Base-by-base conservation (phyloP, 768 basidiomycete genomes). In the Solioccasus polychromus region DNA sequence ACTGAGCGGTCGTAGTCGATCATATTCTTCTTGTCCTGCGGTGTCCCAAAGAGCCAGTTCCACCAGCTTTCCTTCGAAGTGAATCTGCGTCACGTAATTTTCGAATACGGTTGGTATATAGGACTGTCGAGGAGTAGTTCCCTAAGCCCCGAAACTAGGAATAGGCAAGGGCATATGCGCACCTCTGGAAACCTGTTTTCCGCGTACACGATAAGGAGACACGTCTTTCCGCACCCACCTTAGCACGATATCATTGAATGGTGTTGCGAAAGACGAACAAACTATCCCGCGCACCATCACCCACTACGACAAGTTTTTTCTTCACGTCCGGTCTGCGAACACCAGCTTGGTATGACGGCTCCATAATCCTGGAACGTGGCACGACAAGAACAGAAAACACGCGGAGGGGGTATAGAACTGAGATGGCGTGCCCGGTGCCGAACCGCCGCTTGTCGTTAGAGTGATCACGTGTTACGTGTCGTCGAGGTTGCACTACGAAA, bases 11-110 rank as follows among this genome's bases (percentile, higher is more conserved):
- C 89, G 77, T 45, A 93, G 76, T 51, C 88, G 78, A 66, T 94
- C 92, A 68, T 96, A 97, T 71, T 97, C 93, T 69, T 97, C 93
- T 66, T 96, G 93, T 22, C 93, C 93, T 1, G 93, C 93, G 1
- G 93, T 97, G 68, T 97, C 93, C 92, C 95, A 99, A 15, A 99
- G 75, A n/a, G 96, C 95, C 34, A 99, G 79, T 61, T 96, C 92
- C 50, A 99, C 83, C 17, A 88, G 73, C 68, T 92, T 93, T 45
- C 86, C 84, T 20, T 94, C 92, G 58, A 86, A 91, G 39, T 81
- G 73, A 29, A 93, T 86, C 52, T 88, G 83, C 11, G 88, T 91
- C 44, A 92, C 88, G 59, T 92, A 93, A 76, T 92, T 93, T 68
- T 94, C 92, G 64, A 94, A 94, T 9, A 94, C 92, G 18, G 92